Conservation (phyloP, 257 asterid species). For the Solanum lycopersicoides region DNA sequence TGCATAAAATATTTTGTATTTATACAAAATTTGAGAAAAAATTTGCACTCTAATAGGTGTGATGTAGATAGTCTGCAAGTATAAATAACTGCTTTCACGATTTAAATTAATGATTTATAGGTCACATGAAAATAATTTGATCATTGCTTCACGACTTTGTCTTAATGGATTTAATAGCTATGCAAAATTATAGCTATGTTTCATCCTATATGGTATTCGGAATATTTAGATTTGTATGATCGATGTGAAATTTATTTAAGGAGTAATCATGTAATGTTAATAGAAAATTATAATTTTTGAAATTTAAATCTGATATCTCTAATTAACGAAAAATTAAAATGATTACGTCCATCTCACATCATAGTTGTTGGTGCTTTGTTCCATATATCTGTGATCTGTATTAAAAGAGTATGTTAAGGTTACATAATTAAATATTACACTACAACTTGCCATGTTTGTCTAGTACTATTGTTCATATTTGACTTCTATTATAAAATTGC, state of each 20-base stretch:
- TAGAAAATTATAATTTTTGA: neutral
- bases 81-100: too few relatives aligned
- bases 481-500: neutral
- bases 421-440: neutral
- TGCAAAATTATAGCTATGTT: neutral
- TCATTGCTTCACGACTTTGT: too few relatives aligned
- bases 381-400: neutral
- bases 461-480: neutral
- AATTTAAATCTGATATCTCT: neutral
- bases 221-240: neutral
- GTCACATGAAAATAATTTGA: too few relatives aligned
- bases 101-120: accelerated
- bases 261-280: accelerated
- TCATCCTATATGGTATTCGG: neutral
- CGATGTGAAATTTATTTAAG: accelerated
- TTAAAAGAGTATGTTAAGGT: neutral
- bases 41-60: accelerated
- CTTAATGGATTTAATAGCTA: too few relatives aligned
- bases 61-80: neutral
- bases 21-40: accelerated
- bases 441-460: neutral
- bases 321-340: neutral
- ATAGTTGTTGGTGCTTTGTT: neutral
- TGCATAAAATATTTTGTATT: accelerated
- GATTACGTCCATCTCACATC: neutral